phyloP scores from a whole-genome alignment of 352 stramenopile species.

The Blastocystis sp. region DNA sequence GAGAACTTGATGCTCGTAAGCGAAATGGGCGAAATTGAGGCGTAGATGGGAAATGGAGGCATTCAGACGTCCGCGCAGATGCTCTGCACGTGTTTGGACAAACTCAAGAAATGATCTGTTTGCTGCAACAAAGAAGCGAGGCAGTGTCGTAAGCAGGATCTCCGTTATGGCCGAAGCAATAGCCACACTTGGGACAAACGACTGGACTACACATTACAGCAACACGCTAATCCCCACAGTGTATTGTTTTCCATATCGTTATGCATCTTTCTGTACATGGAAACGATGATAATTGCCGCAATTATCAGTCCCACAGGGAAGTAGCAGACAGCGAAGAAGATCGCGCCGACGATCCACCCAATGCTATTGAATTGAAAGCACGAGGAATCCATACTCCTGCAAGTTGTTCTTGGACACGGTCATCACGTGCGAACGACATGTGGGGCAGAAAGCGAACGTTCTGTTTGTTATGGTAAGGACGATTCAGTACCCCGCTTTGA shows the following conservation, averaged over 20 bases:
- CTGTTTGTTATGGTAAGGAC: too few species aligned
- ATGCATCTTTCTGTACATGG: too few species aligned
- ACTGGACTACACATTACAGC: neutral
- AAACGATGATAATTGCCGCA: too few species aligned
- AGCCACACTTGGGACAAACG: neutral
- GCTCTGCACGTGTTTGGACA: slow-evolving; percentile 33
- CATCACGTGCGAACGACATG: too few species aligned
- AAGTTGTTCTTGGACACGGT: too few species aligned
- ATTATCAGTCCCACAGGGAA: neutral
- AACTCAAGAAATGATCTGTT: slow-evolving; percentile 36
- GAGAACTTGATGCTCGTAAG: slow-evolving; percentile 66
- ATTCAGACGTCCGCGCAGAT: slow-evolving; percentile 63
- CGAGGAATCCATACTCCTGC: too few species aligned
- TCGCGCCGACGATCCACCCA: too few species aligned
- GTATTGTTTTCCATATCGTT: too few species aligned
- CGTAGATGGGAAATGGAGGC: slow-evolving; percentile 7
- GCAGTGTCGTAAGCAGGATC: neutral
- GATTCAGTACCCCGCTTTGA: too few species aligned
- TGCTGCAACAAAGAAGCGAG: neutral
- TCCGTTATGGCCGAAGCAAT: neutral
- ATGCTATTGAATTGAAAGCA: too few species aligned
- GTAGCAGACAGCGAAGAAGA: neutral
- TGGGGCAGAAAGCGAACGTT: too few species aligned
- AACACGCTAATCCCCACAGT: too few species aligned
- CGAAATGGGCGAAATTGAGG: neutral